Base-by-base conservation (phyloP, 164 flowering plant genomes). In the Aristolochia californica region DNA sequence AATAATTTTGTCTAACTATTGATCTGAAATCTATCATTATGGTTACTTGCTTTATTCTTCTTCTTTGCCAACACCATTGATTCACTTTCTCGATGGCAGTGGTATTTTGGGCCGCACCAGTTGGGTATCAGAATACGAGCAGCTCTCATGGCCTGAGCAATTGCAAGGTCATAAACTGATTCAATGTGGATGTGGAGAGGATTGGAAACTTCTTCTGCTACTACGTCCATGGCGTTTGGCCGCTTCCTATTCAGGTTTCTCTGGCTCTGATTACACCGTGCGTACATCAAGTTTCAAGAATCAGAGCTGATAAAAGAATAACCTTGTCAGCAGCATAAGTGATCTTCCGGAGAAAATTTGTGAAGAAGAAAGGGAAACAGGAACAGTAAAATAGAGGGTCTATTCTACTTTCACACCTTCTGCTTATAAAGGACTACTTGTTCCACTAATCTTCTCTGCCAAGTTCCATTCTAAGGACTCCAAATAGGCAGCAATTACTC, bases 401-500 rank as follows among this genome's bases (percentile, higher is more conserved):
- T 89, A 84, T 75, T 80, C 85, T n/a, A 68, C 79, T 17, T 88
- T 85, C 58, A 53, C 80, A 45, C 75, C 79, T 11, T 64, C 74
- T 22, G 97, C 91, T 43, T 85, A 82, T 55, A 75, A 67, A 75
- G 96, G 95, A 58, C 82, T 87, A 22, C 81, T 91, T 27, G 86
- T 91, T 66, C 97, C 97, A 70, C 85, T 20, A 69, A 79, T 20
- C 83, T 91, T 56, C 69, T 85, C 1, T 84, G 84, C 58, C 97
- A 91, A 48, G 70, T 81, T 62, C 62, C 84, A 47, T 91, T 88
- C 69, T 89, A 81, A 59, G 84, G 68, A 45, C 68, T 88, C 15
- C 97, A 88, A 62, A 88, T 85, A 69, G 82, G 76, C 13, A 85
- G 97, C 70, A 91, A 81, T 62, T 91, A 84, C 62, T 91, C 95